phyloP scores from a whole-genome alignment of 129 eudicot genomes.

The Scalesia atractyloides region DNA sequence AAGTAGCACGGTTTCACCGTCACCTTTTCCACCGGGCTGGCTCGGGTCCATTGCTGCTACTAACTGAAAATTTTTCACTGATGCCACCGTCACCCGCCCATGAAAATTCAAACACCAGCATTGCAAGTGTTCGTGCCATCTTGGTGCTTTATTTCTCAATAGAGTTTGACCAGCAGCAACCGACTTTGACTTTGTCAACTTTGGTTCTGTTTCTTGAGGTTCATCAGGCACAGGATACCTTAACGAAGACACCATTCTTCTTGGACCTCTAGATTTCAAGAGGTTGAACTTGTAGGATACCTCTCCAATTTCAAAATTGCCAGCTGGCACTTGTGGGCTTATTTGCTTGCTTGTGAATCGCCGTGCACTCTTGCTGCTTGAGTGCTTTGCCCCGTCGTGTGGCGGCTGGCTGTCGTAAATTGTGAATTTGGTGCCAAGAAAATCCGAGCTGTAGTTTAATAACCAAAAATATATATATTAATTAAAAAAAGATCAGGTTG shows the following conservation, averaged over 20 bases:
- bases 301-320: slow-evolving; percentile 80
- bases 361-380: slow-evolving; percentile 64
- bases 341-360: slow-evolving; percentile 86
- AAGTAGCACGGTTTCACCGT: slow-evolving; percentile 83
- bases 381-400: slow-evolving; percentile 72
- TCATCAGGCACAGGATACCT: slow-evolving; percentile 29
- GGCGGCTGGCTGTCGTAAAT: slow-evolving; percentile 93
- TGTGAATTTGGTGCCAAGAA: slow-evolving; percentile 88
- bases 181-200: slow-evolving; percentile 34
- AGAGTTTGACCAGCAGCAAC: slow-evolving; percentile 32
- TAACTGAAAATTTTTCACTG: slow-evolving; percentile 93
- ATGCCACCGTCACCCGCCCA: slow-evolving; percentile 94
- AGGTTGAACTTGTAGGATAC: slow-evolving; percentile 92
- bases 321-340: slow-evolving; percentile 93
- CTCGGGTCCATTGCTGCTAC: slow-evolving; percentile 82
- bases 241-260: slow-evolving; percentile 84
- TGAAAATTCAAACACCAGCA: slow-evolving; percentile 99
- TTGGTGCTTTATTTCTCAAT: slow-evolving; percentile 85
- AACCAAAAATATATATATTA: too few species aligned
- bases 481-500: too few species aligned
- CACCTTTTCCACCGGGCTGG: slow-evolving; percentile 86
- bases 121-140: slow-evolving; percentile 96
- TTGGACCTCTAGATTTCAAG: slow-evolving; percentile 92
- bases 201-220: slow-evolving; percentile 27
- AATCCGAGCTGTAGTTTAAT: slow-evolving; percentile 98